Base-by-base conservation (phyloP, 768 basidiomycete species). In the Rickenella mellea region DNA sequence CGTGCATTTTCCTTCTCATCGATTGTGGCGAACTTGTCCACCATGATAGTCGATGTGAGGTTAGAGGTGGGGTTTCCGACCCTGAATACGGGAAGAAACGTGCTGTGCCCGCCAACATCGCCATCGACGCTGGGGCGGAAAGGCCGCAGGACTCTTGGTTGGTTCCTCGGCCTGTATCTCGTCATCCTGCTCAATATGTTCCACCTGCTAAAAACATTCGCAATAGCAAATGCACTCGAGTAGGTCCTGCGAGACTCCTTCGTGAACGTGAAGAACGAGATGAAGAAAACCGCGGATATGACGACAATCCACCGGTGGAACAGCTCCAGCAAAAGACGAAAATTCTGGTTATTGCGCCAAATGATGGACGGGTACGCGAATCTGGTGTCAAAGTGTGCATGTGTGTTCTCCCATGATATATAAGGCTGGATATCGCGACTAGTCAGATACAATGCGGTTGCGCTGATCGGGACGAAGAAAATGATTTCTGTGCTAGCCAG, bases 361-460 rank as follows among this genome's bases (percentile, higher is more conserved):
- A 44, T n/a, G 29, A 47, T 40, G 38, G 48, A 40, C n/a, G 49
- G 41, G 31, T 45, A 22, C 47, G 56, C 54, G 22, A 46, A 47
- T 25, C 58, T 38, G 29, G 48, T 48, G 22, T 35, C 41, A 47
- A 54, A 65, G 42, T 58, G 46, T 41, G 42, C 55, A 46, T 67
- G 66, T 10, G 59, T 58, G 50, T 59, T 55, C 11, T 39, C 40
- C 59, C 61, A 65, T 10, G 51, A 46, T 10, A 49, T 39, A 51
- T 55, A 62, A 3, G 59, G 56, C 2, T 47, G 27, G 2, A 57
- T 19, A 9, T 44, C 26, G 12, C 40, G 40, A 29, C 36, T 48
- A 11, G 39, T 44, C 47, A 57, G 53, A 12, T 41, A 26, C 19
- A 43, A 51, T 26, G 57, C 44, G 2, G 36, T 43, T 36, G 48